A percentile compares a stretch with the other conserved stretches of the same genome.
Conservation (phyloP, 192 early-diverging fungal species). For the Coemansia sp. region DNA sequence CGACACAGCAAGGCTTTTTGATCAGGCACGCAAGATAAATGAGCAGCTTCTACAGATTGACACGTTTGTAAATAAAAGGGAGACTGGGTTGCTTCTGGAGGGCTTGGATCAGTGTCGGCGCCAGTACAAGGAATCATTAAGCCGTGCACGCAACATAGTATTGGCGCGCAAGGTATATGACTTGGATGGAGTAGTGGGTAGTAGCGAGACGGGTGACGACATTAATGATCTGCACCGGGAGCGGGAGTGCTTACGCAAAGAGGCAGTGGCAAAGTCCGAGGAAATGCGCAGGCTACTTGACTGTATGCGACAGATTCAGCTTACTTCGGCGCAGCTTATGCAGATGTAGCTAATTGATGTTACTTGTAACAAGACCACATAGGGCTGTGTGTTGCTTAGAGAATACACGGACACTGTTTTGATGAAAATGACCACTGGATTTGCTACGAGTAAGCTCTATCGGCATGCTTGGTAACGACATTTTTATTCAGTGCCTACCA, state of each 20-base stretch:
- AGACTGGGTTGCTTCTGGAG: constrained; percentile 17
- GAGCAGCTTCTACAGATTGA: constrained; percentile 42
- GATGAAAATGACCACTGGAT: no score
- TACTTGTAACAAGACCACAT: no score
- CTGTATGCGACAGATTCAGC: constrained; percentile 44
- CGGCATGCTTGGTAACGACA: no score
- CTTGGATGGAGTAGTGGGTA: not conserved
- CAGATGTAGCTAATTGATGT: constrained; percentile 15
- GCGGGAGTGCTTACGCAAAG: constrained; percentile 20
- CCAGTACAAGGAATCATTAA: constrained; percentile 33
- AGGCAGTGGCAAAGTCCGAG: constrained; percentile 34
- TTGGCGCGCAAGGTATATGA: not conserved
- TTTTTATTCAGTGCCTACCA: no score
- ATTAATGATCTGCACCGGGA: constrained; percentile 20
- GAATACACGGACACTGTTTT: no score
- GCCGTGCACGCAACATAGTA: constrained; percentile 16
- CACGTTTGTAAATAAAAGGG: constrained; percentile 20
- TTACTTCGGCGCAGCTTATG: constrained; percentile 44
- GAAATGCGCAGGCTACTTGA: constrained; percentile 36
- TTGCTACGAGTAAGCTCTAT: no score
- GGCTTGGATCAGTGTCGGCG: constrained; percentile 24
- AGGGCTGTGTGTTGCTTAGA: no score
- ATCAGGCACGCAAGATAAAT: constrained; percentile 46
- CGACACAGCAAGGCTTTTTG: constrained; percentile 40
- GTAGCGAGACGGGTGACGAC: not conserved